Evolutionary conservation across 306 rosid genomes (phyloP).

Genomic region (Sechiopsis laciniata): DNA sequence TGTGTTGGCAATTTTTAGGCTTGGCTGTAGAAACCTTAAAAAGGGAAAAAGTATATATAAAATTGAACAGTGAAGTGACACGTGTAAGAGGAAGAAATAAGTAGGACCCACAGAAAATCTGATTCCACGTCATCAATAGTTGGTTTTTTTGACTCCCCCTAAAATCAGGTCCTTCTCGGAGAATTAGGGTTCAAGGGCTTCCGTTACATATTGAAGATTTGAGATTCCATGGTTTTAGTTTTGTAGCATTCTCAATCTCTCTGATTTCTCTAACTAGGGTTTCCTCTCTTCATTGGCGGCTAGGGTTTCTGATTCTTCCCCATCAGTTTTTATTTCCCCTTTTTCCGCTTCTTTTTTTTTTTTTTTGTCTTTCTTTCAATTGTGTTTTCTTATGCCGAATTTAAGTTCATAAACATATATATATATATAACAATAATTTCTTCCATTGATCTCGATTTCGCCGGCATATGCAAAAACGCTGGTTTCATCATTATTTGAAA

Average conservation of each 20-base stretch:
- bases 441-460: background rate
- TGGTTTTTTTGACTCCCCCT: background rate
- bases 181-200: conserved; percentile 23
- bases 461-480: background rate
- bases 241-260: conserved; percentile 5
- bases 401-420: background rate
- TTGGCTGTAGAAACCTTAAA: too few relatives aligned
- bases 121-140: background rate
- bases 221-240: conserved; percentile 1
- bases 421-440: background rate
- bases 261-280: background rate
- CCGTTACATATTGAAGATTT: background rate
- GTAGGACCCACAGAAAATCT: conserved; percentile 7
- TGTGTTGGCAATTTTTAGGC: too few relatives aligned
- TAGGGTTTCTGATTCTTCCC: conserved; percentile 49
- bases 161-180: background rate
- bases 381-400: too few relatives aligned
- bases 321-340: background rate
- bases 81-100: background rate
- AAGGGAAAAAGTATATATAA: background rate
- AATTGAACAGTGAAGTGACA: background rate
- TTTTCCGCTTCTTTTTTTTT: background rate
- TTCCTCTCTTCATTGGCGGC: conserved; percentile 48
- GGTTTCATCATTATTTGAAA: background rate
- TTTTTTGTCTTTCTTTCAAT: background rate